Evolutionary conservation across 1,284 basidiomycete genomes (phyloP), one percentile per base, ranked within the genome.

Genomic region (Earliella scabrosa): DNA sequence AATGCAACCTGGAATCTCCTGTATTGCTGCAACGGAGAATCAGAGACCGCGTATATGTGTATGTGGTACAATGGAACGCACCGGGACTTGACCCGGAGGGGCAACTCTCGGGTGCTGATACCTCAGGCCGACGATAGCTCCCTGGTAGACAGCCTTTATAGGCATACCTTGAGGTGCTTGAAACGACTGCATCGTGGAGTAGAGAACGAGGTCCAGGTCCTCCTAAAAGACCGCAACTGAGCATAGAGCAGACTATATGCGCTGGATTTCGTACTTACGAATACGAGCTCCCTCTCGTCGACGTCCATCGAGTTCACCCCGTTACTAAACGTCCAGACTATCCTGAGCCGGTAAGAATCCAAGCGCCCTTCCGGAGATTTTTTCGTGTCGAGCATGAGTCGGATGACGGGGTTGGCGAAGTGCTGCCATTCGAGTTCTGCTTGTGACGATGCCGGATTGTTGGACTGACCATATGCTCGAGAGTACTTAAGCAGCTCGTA

Each of bases 1-100:
- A 92, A 90, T 18, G 85, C 86, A 29, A 91, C 77, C 67, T 92
- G 89, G 64, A 92, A 89, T 18, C 90, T 83, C 50, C 87, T 82
- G 67, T 85, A 90, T 9, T 76, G 70, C 87, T 90, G 49, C 16
- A 18, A 26, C 46, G n/a, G n/a, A n/a, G n/a, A n/a, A 45, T 47
- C 9, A 50, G 27, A 11, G 39, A 39, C 35, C 16, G 27, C 50
- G 32, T 7, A 60, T 49, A 45, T 51, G 65, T 29, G 63, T 40
- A 31, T 16, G 40, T 23, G 32, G 21, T 11, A 49, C 3, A 32
- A 10, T 16, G 16, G 18, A 7, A 23, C 38, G n/a, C 54, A 82
- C 83, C 48, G 79, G 78, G 23, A 67, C 66, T 32, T 69, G 64
- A 40, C 70, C 75, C 29, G 75, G 66, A 11, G 76, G 63, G 7